A percentile compares a stretch with the other conserved stretches of the same genome.
Conservation (phyloP, 208 protist genomes). For the Sergeia podlipaevii region DNA sequence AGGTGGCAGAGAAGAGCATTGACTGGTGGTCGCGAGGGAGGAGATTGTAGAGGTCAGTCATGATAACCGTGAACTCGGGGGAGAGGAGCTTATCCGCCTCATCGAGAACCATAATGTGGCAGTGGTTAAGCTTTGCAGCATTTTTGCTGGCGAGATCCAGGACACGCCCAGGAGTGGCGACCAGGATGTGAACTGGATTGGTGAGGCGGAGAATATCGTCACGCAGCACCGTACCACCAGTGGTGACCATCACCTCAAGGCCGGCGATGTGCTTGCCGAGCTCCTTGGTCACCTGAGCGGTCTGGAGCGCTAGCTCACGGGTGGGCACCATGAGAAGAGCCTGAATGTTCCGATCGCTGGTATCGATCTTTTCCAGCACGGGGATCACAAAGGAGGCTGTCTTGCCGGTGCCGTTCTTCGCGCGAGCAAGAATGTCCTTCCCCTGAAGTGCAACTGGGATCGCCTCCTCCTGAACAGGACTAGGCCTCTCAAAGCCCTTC, state of each 20-base stretch:
- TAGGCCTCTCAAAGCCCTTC: slow-evolving; percentile 98
- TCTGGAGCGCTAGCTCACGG: slow-evolving; percentile 98
- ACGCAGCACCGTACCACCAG: slow-evolving; percentile 96
- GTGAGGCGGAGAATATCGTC: slow-evolving; percentile 98
- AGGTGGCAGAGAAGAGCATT: slow-evolving; percentile 98
- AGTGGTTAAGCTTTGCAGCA: slow-evolving; percentile 93
- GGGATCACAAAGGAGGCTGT: slow-evolving; percentile 99
- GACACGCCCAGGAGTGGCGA: slow-evolving; percentile 98
- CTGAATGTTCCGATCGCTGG: slow-evolving; percentile 93
- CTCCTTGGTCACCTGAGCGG: slow-evolving; percentile 97
- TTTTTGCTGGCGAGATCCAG: slow-evolving; percentile 97
- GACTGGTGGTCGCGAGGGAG: slow-evolving; percentile 93
- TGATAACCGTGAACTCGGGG: slow-evolving; percentile 94
- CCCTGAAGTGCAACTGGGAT: slow-evolving; percentile 97
- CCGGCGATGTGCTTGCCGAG: slow-evolving; percentile 96
- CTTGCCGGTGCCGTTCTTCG: slow-evolving; percentile 99
- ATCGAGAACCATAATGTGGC: slow-evolving; percentile 95
- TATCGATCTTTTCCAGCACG: slow-evolving; percentile 96
- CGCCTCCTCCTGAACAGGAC: slow-evolving; percentile 98
- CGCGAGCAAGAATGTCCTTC: slow-evolving; percentile 97
- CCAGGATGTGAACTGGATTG: slow-evolving; percentile 97
- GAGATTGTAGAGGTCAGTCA: slow-evolving; percentile 94
- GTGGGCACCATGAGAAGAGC: slow-evolving; percentile 98
- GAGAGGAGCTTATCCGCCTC: slow-evolving; percentile 99
- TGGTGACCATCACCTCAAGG: slow-evolving; percentile 96